Base-by-base conservation (phyloP, 1,284 basidiomycete species). In the Ceratobasidium sp. region DNA sequence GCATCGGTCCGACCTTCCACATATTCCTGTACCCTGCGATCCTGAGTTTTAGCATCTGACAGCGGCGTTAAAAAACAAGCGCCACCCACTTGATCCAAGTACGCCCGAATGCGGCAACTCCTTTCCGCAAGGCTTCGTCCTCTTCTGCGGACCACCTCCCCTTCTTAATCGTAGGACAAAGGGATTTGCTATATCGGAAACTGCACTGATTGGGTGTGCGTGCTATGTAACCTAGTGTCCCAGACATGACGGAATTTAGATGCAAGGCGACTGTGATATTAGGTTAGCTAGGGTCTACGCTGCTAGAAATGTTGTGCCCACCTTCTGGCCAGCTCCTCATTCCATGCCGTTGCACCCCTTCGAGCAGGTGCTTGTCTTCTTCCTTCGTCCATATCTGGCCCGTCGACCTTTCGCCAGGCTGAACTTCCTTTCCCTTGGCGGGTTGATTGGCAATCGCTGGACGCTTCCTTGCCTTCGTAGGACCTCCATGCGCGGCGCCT, bases 1-100 rank as follows among this genome's bases (percentile, higher is more conserved):
- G 77, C 65, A n/a, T 71, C 74, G 17, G 77, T 78, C 31, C 77
- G 64, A 26, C 77, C 77, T 31, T 67, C 73, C 13, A 78, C 75
- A 42, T 76, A 71, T 64, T 68, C 66, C 39, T 75, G 66, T 39
- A 78, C 77, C 45, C 69, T 73, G 35, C 37, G 26, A 31, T n/a
- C n/a, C 5, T 23, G 33, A 6, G 65, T 60, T 71, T n/a, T n/a
- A 71, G 54, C 1, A 42, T 3, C 13, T 13, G 13, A 42, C 39
- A 42, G 39, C 39, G 13, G 13, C 39, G 39, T 13, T 13, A 42
- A 42, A 5, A 42, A 5, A 42, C 17, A 28, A 26, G 15, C 20
- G 10, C n/a, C 17, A 73, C 69, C 31, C 17, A 73, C 67, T 76
- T 76, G 45, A 54, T 76, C 77, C 77, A 78, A 23, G 61, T 76